Percentiles rank a stretch among this genome's conserved stretches.
Evolutionary conservation across 441 rosid species (phyloP).

Genomic region (Pelargonium fulgidum): DNA sequence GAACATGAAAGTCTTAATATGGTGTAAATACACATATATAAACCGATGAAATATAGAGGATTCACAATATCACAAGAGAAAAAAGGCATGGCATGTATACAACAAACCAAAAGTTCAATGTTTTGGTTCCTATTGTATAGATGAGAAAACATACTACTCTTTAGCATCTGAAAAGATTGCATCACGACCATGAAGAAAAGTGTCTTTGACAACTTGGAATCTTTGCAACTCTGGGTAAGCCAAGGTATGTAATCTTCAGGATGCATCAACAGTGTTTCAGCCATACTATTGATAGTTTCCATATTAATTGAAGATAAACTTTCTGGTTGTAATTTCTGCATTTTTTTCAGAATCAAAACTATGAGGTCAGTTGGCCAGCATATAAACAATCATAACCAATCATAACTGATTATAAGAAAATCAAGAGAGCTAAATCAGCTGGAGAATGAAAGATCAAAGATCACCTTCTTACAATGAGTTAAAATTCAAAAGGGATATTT

Average conservation of each 20-base stretch:
- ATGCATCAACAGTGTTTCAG: conserved; percentile 38
- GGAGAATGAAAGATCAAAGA: not conserved
- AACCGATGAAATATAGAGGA: not conserved
- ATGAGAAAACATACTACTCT: conserved; percentile 35
- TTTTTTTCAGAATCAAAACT: conserved; percentile 12
- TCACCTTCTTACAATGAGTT: not conserved
- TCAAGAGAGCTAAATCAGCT: conserved; percentile 3
- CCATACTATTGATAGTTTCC: conserved; percentile 58
- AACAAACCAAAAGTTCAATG: not conserved
- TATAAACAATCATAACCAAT: not conserved
- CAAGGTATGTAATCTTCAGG: conserved; percentile 52
- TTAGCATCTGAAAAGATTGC: conserved; percentile 45
- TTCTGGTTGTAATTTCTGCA: conserved; percentile 51
- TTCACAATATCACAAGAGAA: not conserved
- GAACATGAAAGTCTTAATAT: not conserved
- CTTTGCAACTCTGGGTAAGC: conserved; percentile 48
- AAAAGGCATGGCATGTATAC: not conserved
- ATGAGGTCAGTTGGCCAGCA: not conserved
- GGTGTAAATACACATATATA: not conserved
- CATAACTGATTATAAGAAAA: not conserved
- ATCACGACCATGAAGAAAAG: conserved; percentile 62
- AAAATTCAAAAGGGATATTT: not conserved
- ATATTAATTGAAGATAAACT: conserved; percentile 45
- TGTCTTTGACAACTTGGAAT: conserved; percentile 52
- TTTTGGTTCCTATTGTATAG: not conserved